Evolutionary conservation across 257 asterid genomes (phyloP).

Genomic region (Buddleja alternifolia): DNA sequence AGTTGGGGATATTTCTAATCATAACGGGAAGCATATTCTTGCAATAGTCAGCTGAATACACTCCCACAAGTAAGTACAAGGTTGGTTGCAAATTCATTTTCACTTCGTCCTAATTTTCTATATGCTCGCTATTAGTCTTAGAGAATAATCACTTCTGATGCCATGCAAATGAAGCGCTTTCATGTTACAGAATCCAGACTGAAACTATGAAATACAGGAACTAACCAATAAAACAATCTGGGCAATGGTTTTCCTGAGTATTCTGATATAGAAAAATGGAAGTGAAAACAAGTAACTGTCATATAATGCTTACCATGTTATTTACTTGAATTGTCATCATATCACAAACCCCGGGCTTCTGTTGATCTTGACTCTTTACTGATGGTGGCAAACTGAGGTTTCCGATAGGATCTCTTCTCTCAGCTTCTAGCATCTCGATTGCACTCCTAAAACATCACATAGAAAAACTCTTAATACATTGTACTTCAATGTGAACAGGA

Average conservation of each 20-base stretch:
- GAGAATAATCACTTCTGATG: not conserved
- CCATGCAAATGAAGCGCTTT: not conserved
- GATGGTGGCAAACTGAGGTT: slow-evolving; percentile 33
- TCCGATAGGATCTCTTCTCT: slow-evolving; percentile 49
- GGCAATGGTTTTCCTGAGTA: not conserved
- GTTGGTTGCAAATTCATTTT: not conserved
- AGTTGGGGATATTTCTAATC: not conserved
- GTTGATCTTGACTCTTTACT: slow-evolving; percentile 43
- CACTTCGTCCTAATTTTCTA: not conserved
- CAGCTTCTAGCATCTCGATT: slow-evolving; percentile 80
- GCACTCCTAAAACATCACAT: slow-evolving; percentile 68
- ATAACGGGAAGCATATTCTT: not conserved
- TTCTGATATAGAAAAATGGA: slow-evolving; percentile 13
- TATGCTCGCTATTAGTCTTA: not conserved
- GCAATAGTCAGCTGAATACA: not conserved
- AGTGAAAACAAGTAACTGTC: not conserved
- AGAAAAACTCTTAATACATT: not conserved
- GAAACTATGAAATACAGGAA: not conserved
- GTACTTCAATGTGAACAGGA: slow-evolving; percentile 28
- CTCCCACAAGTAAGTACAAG: not conserved
- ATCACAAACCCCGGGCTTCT: slow-evolving; percentile 41
- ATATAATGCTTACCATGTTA: slow-evolving; percentile 49
- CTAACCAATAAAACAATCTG: not conserved
- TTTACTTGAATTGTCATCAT: slow-evolving; percentile 37
- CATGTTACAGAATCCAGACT: not conserved